Evolutionary conservation across 257 asterid species (phyloP).

Genomic region (Anisodus tanguticus): DNA sequence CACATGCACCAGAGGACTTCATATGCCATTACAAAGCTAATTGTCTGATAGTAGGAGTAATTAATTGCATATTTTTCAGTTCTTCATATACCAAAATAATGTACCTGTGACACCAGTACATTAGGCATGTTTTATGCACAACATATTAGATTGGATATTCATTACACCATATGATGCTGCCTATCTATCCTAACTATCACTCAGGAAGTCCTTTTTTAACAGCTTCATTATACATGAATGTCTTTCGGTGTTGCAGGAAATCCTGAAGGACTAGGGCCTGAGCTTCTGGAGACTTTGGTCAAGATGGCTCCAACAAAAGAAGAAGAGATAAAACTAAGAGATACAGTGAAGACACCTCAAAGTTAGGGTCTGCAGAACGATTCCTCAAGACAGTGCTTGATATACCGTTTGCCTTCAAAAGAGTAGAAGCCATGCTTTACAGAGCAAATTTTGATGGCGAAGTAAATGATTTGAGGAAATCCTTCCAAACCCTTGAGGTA

Average conservation of each 20-base stretch:
- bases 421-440: conserved; percentile 95
- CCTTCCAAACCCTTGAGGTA: conserved; percentile 92
- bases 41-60: background rate
- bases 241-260: conserved; percentile 59
- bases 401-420: conserved; percentile 85
- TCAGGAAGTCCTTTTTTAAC: background rate
- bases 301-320: conserved; percentile 99
- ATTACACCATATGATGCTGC: background rate
- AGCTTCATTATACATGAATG: background rate
- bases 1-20: background rate
- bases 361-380: conserved; percentile 88
- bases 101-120: background rate
- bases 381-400: conserved; percentile 86
- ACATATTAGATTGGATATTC: background rate
- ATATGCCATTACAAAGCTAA: conserved; percentile 7
- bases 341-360: conserved; percentile 70
- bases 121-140: background rate
- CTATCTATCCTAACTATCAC: background rate
- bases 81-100: background rate
- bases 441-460: conserved; percentile 90
- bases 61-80: conserved; percentile 8
- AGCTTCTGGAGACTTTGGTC: conserved; percentile 91
- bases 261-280: conserved; percentile 90
- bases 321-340: conserved; percentile 90
- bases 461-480: conserved; percentile 73